A percentile compares a stretch with the other conserved stretches of the same genome.
Evolutionary conservation across 345 rosid species (phyloP).

Genomic region (Stellera chamaejasme): DNA sequence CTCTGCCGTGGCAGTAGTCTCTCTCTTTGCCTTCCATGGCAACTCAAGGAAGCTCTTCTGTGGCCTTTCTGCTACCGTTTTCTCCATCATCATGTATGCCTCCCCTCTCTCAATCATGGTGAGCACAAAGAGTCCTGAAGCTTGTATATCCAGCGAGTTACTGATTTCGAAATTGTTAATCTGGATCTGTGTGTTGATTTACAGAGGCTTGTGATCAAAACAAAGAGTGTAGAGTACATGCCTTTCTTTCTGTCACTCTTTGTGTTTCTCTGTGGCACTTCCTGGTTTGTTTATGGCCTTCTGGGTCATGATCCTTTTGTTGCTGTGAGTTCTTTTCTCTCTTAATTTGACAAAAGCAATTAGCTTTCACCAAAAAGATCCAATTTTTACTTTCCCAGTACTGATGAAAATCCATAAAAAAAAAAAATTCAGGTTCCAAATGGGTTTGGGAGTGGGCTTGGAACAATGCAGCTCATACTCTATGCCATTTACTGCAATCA

Average conservation of each 20-base stretch:
- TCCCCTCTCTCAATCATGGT: slow-evolving; percentile 97
- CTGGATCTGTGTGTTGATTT: not conserved
- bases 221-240: slow-evolving; percentile 95
- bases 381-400: no score
- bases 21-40: slow-evolving; percentile 65
- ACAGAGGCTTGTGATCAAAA: slow-evolving; percentile 87
- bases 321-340: slow-evolving; percentile 40
- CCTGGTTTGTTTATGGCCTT: slow-evolving; percentile 86
- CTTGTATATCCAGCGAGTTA: not conserved
- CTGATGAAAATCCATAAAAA: not conserved
- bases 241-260: slow-evolving; percentile 91
- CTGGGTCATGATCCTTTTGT: slow-evolving; percentile 82
- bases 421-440: slow-evolving; percentile 60
- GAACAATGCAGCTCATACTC: slow-evolving; percentile 63
- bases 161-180: not conserved
- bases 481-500: slow-evolving; percentile 66
- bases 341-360: not conserved
- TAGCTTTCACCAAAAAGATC: not conserved
- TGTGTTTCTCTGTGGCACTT: slow-evolving; percentile 90
- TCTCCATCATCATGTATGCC: slow-evolving; percentile 94
- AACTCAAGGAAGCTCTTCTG: slow-evolving; percentile 64
- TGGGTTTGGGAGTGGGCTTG: slow-evolving; percentile 80
- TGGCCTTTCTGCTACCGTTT: slow-evolving; percentile 71
- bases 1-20: slow-evolving; percentile 48
- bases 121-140: slow-evolving; percentile 12